Percentiles rank a stretch among this genome's conserved stretches.
Conservation (phyloP, 371 early-diverging fungal genomes). For the Lichtheimia hyalospora region DNA sequence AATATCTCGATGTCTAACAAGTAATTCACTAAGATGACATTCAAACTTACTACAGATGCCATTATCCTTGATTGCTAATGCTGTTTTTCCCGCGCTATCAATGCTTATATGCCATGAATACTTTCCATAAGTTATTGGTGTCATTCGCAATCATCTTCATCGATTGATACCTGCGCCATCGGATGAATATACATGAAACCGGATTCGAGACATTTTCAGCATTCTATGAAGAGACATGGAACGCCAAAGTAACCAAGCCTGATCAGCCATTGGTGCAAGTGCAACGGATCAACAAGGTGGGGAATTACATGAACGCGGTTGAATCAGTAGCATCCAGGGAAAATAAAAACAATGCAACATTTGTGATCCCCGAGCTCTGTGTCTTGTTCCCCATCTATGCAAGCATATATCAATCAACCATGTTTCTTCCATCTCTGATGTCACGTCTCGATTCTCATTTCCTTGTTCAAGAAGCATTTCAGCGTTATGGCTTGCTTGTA, state of each 20-base stretch:
- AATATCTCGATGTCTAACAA: no score
- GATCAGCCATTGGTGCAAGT: slow-evolving; percentile 58
- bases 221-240: slow-evolving; percentile 48
- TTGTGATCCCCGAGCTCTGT: slow-evolving; percentile 63
- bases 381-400: slow-evolving; percentile 48
- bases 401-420: slow-evolving; percentile 51
- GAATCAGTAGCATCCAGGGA: slow-evolving; percentile 17
- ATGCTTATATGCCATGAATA: no score
- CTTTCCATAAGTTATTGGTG: no score
- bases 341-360: slow-evolving; percentile 30
- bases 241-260: slow-evolving; percentile 19
- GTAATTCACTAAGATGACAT: no score
- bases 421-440: slow-evolving; percentile 68
- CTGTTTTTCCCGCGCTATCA: no score
- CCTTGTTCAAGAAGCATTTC: slow-evolving; percentile 56
- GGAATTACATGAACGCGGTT: slow-evolving; percentile 55
- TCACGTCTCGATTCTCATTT: slow-evolving; percentile 67
- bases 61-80: no score
- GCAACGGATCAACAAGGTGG: slow-evolving; percentile 34
- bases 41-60: no score
- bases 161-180: slow-evolving; percentile 37
- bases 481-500: slow-evolving; percentile 38
- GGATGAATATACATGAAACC: slow-evolving; percentile 30
- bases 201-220: slow-evolving; percentile 47
- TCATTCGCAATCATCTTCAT: slow-evolving; percentile 39